Base-by-base conservation (phyloP, 176 grass and related monocot species). In the Carex kokanica region DNA sequence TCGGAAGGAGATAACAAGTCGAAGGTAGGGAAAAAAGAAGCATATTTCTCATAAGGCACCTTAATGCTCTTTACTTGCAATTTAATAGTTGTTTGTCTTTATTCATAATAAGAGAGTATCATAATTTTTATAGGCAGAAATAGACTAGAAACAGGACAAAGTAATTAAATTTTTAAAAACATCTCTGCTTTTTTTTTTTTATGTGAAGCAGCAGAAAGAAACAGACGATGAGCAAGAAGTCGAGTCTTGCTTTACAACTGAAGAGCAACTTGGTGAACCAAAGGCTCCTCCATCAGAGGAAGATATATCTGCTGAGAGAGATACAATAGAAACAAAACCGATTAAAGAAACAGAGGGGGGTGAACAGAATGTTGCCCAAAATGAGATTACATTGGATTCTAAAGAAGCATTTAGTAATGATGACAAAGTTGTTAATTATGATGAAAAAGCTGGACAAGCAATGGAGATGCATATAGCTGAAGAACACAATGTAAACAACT, bases 181-280 rank as follows among this genome's bases (percentile, higher is more conserved):
- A 18, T 58, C 51, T 59, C n/a, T 23, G 17, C 0, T 61, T n/a
- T 43, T 61, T 79, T 61, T 79, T 29, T 72, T 72, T 71, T 7
- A 21, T 63, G 1, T 61, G 32, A 62, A 81, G 18, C 78, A 81
- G 78, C 2, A 40, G 40, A 41, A 62, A 23, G 36, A 61, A 41
- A 60, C 78, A 63, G 11, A 38, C 0, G 55, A 61, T 13, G 31
- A 81, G 78, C 17, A 81, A 81, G 45, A 81, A 81, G 31, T 60
- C 21, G 7, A 63, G 14, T 43, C 78, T 62, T 14, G 29, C 38
- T 24, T 38, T 40, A 31, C 5, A 61, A 41, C 54, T 21, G 38
- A 81, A 62, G 78, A 81, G 56, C 16, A 81, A 60, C 56, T 61
- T 81, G 56, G 45, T 12, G 29, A 62, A 81, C 45, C 78, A 81